phyloP scores from a whole-genome alignment of 1,284 basidiomycete species.

The Athelia psychrophila region DNA sequence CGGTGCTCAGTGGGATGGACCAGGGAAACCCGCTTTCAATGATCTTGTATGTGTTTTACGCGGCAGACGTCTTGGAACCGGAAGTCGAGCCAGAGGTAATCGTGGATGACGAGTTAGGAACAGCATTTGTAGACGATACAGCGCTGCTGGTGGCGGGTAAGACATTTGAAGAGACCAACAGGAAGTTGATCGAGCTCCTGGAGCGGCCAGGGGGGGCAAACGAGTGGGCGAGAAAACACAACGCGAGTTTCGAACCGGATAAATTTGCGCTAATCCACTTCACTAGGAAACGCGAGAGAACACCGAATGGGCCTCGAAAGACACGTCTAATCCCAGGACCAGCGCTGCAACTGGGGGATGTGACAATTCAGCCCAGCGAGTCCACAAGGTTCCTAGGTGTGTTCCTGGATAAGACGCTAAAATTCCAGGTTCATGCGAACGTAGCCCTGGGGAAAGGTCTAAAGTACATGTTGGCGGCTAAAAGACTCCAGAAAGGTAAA shows the following conservation, averaged over 20 bases:
- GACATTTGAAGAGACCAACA: slow-evolving; percentile 12
- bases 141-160: slow-evolving; percentile 11
- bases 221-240: slow-evolving; percentile 20
- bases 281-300: background rate
- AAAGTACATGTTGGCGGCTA: slow-evolving; percentile 5
- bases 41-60: slow-evolving; percentile 32
- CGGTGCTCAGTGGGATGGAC: slow-evolving; percentile 26
- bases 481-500: background rate
- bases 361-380: background rate
- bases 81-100: background rate
- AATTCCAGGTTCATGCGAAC: slow-evolving; percentile 5
- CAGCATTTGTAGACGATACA: slow-evolving; percentile 29
- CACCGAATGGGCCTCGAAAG: background rate
- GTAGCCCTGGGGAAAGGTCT: slow-evolving; percentile 10
- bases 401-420: slow-evolving; percentile 10
- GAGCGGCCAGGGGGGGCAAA: slow-evolving; percentile 12
- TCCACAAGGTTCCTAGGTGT: slow-evolving; percentile 15
- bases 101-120: slow-evolving; percentile 12
- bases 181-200: slow-evolving; percentile 17
- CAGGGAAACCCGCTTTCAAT: slow-evolving; percentile 32
- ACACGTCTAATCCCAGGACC: background rate
- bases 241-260: slow-evolving; percentile 18
- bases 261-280: slow-evolving; percentile 21
- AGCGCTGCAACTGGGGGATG: background rate
- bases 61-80: slow-evolving; percentile 20